Base-by-base conservation (phyloP, 2,329 filamentous ascomycete genomes). In the Aspergillus eucalypticola region DNA sequence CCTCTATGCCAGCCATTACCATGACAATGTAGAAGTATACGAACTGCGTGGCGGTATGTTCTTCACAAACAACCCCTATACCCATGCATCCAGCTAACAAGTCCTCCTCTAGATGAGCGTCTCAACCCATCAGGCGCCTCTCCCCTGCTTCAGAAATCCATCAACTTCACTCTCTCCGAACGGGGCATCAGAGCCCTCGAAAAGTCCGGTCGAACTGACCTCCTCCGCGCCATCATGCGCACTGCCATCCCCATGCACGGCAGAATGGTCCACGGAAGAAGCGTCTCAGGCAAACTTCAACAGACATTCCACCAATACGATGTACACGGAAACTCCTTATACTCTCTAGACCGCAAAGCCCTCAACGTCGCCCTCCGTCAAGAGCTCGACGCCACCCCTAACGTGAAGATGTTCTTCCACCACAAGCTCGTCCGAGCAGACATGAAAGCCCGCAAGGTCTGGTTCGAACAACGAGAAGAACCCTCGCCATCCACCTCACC, bases 81-180 rank as follows among this genome's bases (percentile, higher is more conserved):
- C 32, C 11, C 32, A 13, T 35, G 13, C 5, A 13, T 35, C 32
- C 4, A 35, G 32, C 32, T 13, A 35, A 35, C 11, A 2, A 10
- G 11, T 3, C 1, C 2, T 15, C 5, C 32, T 11, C 32, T 35
- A 35, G 32, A 35, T 13, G 32, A 35, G 32, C 32, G 32, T 4
- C 32, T 13, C 1, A 15, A 35, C 11, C 32, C 32, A 35, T 11
- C 32, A 35, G 32, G 32, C 4, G 32, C 32, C 32, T 35, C 32
- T 35, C 32, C 32, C 11, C 11, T 35, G 32, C 32, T 35, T 11
- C 32, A 35, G 32, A 35, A 35, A 15, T 98, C 95, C 15, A 99
- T 99, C 81, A 99, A 99, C 73, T 80, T 99, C 58, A 94, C 95
- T 23, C 82, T 99, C 0, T 98, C 95, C 0, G 93, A 98, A 74